Evolutionary conservation across 2,329 filamentous ascomycete genomes (phyloP).

Genomic region (Alternaria consortialis): DNA sequence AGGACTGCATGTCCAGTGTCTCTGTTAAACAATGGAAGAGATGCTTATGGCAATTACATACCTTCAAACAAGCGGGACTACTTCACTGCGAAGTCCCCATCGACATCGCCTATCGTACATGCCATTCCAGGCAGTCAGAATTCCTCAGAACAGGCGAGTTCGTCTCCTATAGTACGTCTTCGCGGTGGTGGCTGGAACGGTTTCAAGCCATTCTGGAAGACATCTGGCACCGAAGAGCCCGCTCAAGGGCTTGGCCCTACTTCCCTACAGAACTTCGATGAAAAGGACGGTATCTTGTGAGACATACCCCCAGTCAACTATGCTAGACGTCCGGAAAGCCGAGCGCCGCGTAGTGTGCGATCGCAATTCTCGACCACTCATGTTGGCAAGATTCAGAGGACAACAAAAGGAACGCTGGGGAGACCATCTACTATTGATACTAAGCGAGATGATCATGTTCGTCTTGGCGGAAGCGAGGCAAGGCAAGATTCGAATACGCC

Average conservation of each 20-base stretch:
- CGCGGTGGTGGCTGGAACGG: conserved; percentile 2
- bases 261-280: background rate
- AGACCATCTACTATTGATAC: background rate
- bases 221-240: background rate
- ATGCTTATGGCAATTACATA: conserved; percentile 25
- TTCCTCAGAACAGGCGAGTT: background rate
- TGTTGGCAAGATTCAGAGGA: background rate
- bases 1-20: conserved; percentile 12
- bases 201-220: conserved; percentile 12
- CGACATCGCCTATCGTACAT: background rate
- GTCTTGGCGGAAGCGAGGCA: too few species aligned
- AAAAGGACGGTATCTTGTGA: background rate
- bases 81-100: background rate
- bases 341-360: conserved; percentile 2
- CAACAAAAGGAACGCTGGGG: background rate
- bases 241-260: background rate
- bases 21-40: conserved; percentile 22
- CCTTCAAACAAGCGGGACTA: conserved; percentile 21
- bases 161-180: background rate
- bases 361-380: background rate
- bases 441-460: background rate
- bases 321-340: background rate
- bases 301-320: background rate
- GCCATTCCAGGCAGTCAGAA: background rate
- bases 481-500: background rate